phyloP scores from a whole-genome alignment of 2,329 filamentous ascomycete genomes.

The Paraconiothyrium brasiliense region DNA sequence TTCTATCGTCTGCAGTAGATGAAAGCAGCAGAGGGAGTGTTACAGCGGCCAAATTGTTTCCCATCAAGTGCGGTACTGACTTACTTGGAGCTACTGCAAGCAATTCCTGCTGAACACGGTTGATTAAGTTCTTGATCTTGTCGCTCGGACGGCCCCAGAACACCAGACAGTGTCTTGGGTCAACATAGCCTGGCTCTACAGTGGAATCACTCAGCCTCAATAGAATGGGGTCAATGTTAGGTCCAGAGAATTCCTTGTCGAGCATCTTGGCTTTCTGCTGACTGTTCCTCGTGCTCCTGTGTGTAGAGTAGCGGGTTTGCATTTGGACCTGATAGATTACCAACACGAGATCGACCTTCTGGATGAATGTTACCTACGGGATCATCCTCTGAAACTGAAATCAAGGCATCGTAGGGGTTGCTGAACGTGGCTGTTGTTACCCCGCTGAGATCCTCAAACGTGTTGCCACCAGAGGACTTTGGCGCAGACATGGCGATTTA shows the following conservation, averaged over 20 bases:
- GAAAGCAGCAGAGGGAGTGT: neutral
- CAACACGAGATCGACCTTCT: neutral
- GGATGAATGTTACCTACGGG: constrained; percentile 62
- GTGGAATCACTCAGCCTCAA: constrained; percentile 71
- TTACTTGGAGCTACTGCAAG: constrained; percentile 73
- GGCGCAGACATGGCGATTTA: constrained; percentile 26
- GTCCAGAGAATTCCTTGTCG: constrained; percentile 70
- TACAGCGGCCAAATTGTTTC: neutral
- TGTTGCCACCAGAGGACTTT: constrained; percentile 26
- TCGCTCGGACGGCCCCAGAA: constrained; percentile 87
- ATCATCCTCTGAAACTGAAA: constrained; percentile 72
- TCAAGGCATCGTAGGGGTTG: constrained; percentile 81
- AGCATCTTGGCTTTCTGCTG: constrained; percentile 81
- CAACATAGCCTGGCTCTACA: constrained; percentile 73
- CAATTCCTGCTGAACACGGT: constrained; percentile 73
- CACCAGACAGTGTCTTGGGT: constrained; percentile 82
- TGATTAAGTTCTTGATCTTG: constrained; percentile 73
- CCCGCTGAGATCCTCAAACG: constrained; percentile 53
- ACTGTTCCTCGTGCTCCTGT: constrained; percentile 77
- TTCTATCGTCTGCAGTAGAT: neutral
- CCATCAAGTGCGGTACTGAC: constrained; percentile 41
- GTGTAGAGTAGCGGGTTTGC: constrained; percentile 75
- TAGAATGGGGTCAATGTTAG: constrained; percentile 80
- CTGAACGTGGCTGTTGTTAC: constrained; percentile 54
- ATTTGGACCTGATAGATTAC: constrained; percentile 65